Base-by-base conservation (phyloP, 164 flowering plant species). In the Saururus chinensis region DNA sequence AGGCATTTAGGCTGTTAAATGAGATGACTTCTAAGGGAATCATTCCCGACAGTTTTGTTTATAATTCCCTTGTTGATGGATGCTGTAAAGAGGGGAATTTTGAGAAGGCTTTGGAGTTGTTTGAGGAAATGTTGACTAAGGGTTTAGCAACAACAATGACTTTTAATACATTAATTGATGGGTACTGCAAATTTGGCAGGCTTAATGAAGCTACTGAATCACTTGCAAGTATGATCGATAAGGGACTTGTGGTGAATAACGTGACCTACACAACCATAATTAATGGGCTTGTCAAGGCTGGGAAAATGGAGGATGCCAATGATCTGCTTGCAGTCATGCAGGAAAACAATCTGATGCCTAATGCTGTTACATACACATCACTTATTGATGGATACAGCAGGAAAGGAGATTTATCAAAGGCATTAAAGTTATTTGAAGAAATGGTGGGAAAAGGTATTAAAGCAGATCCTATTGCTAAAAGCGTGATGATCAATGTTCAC, bases 191-290 rank as follows among this genome's bases (percentile, higher is more conserved):
- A 69, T 51, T 41, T 8, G 84, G 84, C 37, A 70, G 73, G 41
- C 59, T 79, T 57, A 37, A 53, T 35, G 81, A 81, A 79, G 88
- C 80, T 20, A 57, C 66, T 19, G 54, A 26, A 52, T 60, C 84
- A 65, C 56, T 87, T 30, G 62, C 77, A 57, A 73, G 74, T 35
- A 79, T 85, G 88, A 37, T 54, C 42, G 79, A 77, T 61, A 79
- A 68, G 62, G 64, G 74, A 26, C 20, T 86, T 41, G 58, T 53
- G 52, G 86, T 82, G 40, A 68, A 81, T 74, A 77, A 84, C 53
- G 76, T 82, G 45, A 87, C 93, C 20, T 89, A 80, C 76, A 76
- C 85, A 0, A 81, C 77, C 53, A 45, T 89, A 64, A 84, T 89
- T 69, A 79, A 80, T 68, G 66, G 76, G 56, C 72, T 69, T 40